phyloP scores from a whole-genome alignment of 257 asterid species.

The Striga asiatica region DNA sequence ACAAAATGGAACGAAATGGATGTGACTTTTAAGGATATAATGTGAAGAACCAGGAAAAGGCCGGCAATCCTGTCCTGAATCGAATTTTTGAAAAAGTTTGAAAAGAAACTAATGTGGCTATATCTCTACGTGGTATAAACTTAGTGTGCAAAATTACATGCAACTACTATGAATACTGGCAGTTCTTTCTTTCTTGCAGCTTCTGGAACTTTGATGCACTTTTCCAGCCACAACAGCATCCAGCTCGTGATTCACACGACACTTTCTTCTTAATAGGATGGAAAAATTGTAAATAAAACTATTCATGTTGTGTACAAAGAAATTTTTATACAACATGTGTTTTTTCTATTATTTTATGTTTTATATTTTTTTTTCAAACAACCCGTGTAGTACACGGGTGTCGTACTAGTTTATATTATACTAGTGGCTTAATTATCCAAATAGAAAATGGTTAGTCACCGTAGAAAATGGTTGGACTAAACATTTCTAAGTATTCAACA shows the following conservation, averaged over 20 bases:
- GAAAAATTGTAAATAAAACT: too few species aligned
- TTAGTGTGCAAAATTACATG: not conserved
- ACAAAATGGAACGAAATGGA: constrained; percentile 3
- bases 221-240: constrained; percentile 99
- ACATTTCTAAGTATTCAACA: too few species aligned
- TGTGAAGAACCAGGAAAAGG: not conserved
- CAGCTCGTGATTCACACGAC: constrained; percentile 99
- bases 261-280: constrained; percentile 95
- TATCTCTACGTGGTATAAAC: not conserved
- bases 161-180: not conserved
- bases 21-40: not conserved
- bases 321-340: too few species aligned
- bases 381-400: too few species aligned
- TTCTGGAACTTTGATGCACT: constrained; percentile 99
- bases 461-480: too few species aligned
- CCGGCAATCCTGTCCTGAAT: not conserved
- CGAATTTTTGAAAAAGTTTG: not conserved
- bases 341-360: too few species aligned
- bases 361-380: too few species aligned
- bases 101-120: not conserved
- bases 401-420: too few species aligned
- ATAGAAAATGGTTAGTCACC: too few species aligned
- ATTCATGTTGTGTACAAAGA: too few species aligned
- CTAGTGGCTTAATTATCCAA: too few species aligned
- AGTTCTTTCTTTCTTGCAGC: constrained; percentile 32